phyloP scores from a whole-genome alignment of 345 rosid genomes.

The Kernera saxatilis region DNA sequence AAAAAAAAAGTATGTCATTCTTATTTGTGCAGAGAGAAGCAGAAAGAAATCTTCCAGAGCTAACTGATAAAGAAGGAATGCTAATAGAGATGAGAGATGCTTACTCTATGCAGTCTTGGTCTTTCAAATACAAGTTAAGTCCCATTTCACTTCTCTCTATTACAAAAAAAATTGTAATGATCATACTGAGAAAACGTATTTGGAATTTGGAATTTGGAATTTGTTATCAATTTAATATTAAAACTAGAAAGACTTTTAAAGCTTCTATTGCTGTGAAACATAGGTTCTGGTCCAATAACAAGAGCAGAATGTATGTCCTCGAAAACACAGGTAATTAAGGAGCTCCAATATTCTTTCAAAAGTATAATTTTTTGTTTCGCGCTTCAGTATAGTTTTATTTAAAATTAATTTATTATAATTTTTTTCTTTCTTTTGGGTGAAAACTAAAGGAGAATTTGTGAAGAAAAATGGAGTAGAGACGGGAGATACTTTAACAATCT shows the following conservation, averaged over 20 bases:
- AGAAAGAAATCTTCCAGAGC: constrained; percentile 64
- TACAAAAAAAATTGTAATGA: no score
- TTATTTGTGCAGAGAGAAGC: constrained; percentile 60
- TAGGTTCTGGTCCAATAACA: constrained; percentile 83
- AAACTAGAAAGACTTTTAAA: neutral
- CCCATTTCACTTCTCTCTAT: neutral
- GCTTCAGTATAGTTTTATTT: neutral
- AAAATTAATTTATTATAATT: neutral
- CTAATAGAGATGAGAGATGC: constrained; percentile 41
- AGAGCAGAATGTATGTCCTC: constrained; percentile 86
- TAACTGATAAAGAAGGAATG: constrained; percentile 60
- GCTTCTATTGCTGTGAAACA: constrained; percentile 1
- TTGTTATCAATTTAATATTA: neutral
- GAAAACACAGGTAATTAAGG: constrained; percentile 62
- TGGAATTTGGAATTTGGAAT: no score
- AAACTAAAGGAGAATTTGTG: constrained; percentile 56
- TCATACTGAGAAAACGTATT: no score
- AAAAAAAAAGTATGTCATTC: neutral
- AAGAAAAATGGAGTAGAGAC: constrained; percentile 38
- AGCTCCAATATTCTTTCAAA: neutral
- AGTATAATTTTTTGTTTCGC: no score
- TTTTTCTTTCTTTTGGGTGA: neutral
- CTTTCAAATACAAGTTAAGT: constrained; percentile 64
- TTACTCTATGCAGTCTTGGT: constrained; percentile 43
- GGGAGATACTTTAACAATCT: constrained; percentile 61